A percentile compares a stretch with the other conserved stretches of the same genome.
Evolutionary conservation across 2,329 filamentous ascomycete genomes (phyloP).

Genomic region (Alternaria arborescens): DNA sequence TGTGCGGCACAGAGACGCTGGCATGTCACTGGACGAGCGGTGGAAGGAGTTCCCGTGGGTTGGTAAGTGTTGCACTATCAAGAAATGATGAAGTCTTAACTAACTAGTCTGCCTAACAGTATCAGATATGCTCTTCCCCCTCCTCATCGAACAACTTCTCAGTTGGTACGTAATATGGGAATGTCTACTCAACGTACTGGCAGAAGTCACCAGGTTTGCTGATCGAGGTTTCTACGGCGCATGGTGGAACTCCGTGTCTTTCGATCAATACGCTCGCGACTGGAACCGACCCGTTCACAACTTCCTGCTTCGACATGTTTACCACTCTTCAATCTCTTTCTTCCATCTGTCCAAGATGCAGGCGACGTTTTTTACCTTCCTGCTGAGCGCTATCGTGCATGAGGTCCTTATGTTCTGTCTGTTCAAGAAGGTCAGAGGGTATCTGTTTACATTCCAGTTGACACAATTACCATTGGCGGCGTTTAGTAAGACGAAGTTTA

Average conservation of each 20-base stretch:
- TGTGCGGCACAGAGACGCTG: constrained; percentile 71
- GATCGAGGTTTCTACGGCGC: constrained; percentile 73
- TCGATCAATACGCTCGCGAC: constrained; percentile 80
- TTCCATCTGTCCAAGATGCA: constrained; percentile 74
- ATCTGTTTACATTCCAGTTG: constrained; percentile 77
- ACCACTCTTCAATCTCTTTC: constrained; percentile 78
- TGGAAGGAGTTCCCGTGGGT: constrained; percentile 77
- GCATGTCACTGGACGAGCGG: constrained; percentile 67
- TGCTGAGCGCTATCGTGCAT: constrained; percentile 74
- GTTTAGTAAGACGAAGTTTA: constrained; percentile 71
- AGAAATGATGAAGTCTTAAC: neutral
- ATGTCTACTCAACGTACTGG: constrained; percentile 73
- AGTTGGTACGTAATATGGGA: constrained; percentile 85
- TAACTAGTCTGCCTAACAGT: constrained; percentile 44
- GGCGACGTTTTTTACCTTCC: constrained; percentile 79
- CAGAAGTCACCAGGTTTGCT: constrained; percentile 78
- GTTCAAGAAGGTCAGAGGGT: constrained; percentile 79
- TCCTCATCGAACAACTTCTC: constrained; percentile 80
- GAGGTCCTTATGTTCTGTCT: constrained; percentile 83
- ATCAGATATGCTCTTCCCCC: constrained; percentile 78
- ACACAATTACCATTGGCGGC: constrained; percentile 75
- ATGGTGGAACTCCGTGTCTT: constrained; percentile 65
- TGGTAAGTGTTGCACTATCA: constrained; percentile 20
- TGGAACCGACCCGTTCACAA: constrained; percentile 86
- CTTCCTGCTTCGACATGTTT: constrained; percentile 80